These are phyloP conservation scores for Batrachochytrium dendrobatidis DNA, from an alignment of 371 early-diverging fungal species.

Conservation along the genomic window DNA sequence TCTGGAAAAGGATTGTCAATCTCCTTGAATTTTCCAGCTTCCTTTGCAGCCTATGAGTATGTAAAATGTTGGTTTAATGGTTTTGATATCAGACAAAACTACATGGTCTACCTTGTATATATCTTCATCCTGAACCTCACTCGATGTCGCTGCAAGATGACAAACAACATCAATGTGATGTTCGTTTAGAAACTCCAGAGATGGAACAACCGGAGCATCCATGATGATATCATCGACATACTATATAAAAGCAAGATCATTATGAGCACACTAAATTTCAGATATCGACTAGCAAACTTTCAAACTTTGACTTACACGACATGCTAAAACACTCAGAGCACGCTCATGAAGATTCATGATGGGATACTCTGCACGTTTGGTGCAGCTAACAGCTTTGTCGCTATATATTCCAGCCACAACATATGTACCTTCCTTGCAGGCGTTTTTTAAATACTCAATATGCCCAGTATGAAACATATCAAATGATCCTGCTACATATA, in stretches of 20 bases:
- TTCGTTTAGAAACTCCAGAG: constrained; percentile 71
- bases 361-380: constrained; percentile 81
- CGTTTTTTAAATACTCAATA: constrained; percentile 84
- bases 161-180: constrained; percentile 69
- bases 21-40: constrained; percentile 62
- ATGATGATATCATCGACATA: constrained; percentile 88
- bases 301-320: constrained; percentile 51
- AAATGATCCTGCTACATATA: constrained; percentile 95
- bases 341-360: constrained; percentile 93
- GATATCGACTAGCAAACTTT: neutral
- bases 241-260: constrained; percentile 22
- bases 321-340: constrained; percentile 78
- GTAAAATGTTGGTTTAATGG: neutral
- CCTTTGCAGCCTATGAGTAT: constrained; percentile 16
- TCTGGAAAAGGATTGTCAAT: constrained; percentile 65
- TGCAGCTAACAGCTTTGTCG: constrained; percentile 80
- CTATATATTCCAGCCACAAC: constrained; percentile 91
- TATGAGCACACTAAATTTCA: neutral
- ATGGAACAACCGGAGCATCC: constrained; percentile 81
- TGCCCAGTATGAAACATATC: constrained; percentile 97
- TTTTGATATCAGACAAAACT: neutral
- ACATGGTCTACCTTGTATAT: constrained; percentile 63
- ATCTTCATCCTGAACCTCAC: constrained; percentile 66
- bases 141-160: constrained; percentile 62
- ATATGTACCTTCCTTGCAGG: constrained; percentile 77